Percentiles rank a stretch among this genome's conserved stretches.
Evolutionary conservation across 176 grass and related monocot species (phyloP).

Genomic region (Echinochloa phyllopogon): DNA sequence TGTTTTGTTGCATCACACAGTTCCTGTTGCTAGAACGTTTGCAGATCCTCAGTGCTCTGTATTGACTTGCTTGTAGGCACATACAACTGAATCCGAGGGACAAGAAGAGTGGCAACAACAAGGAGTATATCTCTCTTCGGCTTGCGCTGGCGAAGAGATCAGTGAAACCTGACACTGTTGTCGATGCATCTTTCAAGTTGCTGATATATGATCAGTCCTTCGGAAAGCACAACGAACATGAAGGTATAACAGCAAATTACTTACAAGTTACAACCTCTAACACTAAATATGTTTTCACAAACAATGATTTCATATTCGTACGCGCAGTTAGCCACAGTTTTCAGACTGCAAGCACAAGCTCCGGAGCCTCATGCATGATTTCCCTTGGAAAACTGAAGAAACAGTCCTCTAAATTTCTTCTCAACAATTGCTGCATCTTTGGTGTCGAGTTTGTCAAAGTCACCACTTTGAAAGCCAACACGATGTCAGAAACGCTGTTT

Average conservation of each 20-base stretch:
- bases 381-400: constrained; percentile 27
- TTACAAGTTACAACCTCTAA: not conserved
- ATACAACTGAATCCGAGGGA: constrained; percentile 43
- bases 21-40: not conserved
- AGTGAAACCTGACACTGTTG: not conserved
- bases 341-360: constrained; percentile 17
- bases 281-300: not conserved
- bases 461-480: constrained; percentile 12
- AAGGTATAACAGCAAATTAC: not conserved
- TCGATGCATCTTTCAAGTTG: constrained; percentile 44
- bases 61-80: constrained; percentile 17
- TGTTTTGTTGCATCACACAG: not conserved
- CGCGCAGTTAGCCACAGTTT: constrained; percentile 40
- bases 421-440: constrained; percentile 32
- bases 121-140: constrained; percentile 39
- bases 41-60: not conserved
- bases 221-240: constrained; percentile 31
- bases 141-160: not conserved
- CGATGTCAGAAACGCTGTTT: not conserved
- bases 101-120: constrained; percentile 5
- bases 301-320: not conserved
- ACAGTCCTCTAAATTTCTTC: constrained; percentile 23
- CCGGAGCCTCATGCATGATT: constrained; percentile 40
- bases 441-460: constrained; percentile 46
- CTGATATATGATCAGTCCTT: constrained; percentile 43